Percentiles rank a stretch among this genome's conserved stretches.
These are phyloP conservation scores for Cytospora paraplurivora DNA, from an alignment of 2,329 filamentous ascomycete species.

Conservation along the genomic window DNA sequence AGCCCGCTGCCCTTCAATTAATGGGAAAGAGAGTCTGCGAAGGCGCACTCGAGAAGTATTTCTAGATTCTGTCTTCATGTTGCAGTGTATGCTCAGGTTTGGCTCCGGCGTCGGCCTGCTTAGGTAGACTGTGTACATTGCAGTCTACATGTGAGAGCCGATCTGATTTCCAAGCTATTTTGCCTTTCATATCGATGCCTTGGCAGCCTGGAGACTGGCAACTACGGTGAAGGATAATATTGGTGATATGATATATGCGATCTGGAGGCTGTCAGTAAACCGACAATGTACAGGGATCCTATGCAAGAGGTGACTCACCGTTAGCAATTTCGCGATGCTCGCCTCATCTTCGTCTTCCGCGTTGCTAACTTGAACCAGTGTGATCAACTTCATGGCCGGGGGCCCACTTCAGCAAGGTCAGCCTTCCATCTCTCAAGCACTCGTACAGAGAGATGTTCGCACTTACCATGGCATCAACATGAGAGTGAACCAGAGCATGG, in stretches of 20 bases:
- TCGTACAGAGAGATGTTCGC: background rate
- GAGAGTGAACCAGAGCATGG: conserved; percentile 65
- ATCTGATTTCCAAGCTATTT: too few species aligned
- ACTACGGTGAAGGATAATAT: conserved; percentile 23
- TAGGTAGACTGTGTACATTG: too few species aligned
- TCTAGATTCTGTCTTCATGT: too few species aligned
- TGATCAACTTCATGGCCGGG: conserved; percentile 50
- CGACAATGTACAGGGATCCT: background rate
- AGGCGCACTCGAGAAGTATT: too few species aligned
- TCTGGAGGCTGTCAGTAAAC: background rate
- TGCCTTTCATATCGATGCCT: conserved; percentile 5
- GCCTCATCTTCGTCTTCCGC: conserved; percentile 43
- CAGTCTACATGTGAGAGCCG: too few species aligned
- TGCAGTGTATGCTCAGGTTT: too few species aligned
- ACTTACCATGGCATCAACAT: conserved; percentile 46
- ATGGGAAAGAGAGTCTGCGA: too few species aligned
- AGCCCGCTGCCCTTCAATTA: too few species aligned
- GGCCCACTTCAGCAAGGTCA: conserved; percentile 39
- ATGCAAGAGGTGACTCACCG: conserved; percentile 36
- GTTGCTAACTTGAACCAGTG: conserved; percentile 47
- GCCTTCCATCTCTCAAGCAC: background rate
- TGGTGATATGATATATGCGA: conserved; percentile 24
- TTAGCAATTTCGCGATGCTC: conserved; percentile 48
- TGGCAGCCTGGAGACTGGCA: conserved; percentile 17
- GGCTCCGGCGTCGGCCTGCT: too few species aligned